Conservation (phyloP, 371 early-diverging fungal genomes). For the Mycotypha africana region DNA sequence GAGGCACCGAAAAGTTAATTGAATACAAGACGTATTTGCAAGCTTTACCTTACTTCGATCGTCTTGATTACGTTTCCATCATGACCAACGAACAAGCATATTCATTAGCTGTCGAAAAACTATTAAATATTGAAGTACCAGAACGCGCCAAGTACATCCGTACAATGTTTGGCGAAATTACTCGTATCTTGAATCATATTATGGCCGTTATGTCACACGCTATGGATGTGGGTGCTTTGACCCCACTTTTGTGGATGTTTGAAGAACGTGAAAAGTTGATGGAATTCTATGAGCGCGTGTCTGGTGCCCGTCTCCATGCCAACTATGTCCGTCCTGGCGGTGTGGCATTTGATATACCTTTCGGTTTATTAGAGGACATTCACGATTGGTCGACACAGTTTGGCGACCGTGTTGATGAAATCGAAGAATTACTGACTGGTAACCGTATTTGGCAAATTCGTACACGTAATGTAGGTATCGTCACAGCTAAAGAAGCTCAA, state of each 20-base stretch:
- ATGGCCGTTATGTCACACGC: constrained; percentile 97
- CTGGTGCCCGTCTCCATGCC: constrained; percentile 97
- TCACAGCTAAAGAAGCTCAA: constrained; percentile 82
- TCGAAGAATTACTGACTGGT: constrained; percentile 87
- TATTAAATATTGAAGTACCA: constrained; percentile 95
- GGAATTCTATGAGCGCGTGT: constrained; percentile 98
- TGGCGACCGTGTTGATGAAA: constrained; percentile 87
- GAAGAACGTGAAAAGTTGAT: constrained; percentile 98
- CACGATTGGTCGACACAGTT: constrained; percentile 90
- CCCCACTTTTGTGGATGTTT: constrained; percentile 98
- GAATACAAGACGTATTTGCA: constrained; percentile 97
- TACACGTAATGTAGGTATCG: constrained; percentile 82
- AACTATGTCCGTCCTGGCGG: constrained; percentile 98
- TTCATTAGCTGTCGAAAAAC: constrained; percentile 94
- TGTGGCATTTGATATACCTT: constrained; percentile 89
- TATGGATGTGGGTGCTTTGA: constrained; percentile 96
- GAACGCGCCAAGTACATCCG: constrained; percentile 94
- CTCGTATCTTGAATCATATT: constrained; percentile 95
- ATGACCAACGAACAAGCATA: constrained; percentile 95
- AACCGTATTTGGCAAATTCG: constrained; percentile 96
- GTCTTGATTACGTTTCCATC: constrained; percentile 97
- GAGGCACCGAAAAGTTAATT: constrained; percentile 97
- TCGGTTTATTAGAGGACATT: constrained; percentile 93
- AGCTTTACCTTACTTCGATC: constrained; percentile 97
- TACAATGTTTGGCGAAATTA: constrained; percentile 95